phyloP scores from a whole-genome alignment of 23 red algal species.

The Pyropia haitanensis region DNA sequence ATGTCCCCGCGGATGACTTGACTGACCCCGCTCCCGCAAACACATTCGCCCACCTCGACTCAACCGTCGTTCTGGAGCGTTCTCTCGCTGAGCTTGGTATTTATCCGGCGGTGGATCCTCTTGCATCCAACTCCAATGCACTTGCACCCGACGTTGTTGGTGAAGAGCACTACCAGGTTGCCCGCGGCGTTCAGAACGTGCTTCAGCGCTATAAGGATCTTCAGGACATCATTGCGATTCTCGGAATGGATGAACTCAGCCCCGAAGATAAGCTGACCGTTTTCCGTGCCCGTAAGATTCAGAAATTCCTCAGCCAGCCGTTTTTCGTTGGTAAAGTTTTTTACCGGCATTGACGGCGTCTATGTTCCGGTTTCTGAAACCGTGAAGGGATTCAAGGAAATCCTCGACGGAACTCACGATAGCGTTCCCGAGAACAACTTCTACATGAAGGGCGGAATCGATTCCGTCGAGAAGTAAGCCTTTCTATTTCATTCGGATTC shows the following conservation, averaged over 20 bases:
- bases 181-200: slow-evolving; percentile 80
- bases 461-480: slow-evolving; percentile 70
- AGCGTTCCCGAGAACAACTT: slow-evolving; percentile 88
- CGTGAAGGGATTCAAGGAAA: slow-evolving; percentile 85
- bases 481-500: too few relatives aligned
- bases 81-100: slow-evolving; percentile 96
- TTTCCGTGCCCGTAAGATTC: slow-evolving; percentile 92
- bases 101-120: slow-evolving; percentile 97
- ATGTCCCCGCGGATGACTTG: slow-evolving; percentile 98
- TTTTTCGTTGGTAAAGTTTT: slow-evolving; percentile 96
- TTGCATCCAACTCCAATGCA: slow-evolving; percentile 91
- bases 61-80: slow-evolving; percentile 89
- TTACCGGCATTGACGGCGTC: slow-evolving; percentile 90
- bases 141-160: slow-evolving; percentile 89
- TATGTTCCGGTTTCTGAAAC: slow-evolving; percentile 94
- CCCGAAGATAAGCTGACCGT: slow-evolving; percentile 95
- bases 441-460: slow-evolving; percentile 96
- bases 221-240: slow-evolving; percentile 99
- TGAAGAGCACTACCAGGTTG: slow-evolving; percentile 87
- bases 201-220: slow-evolving; percentile 97
- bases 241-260: slow-evolving; percentile 97
- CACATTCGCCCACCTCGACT: slow-evolving; percentile 98
- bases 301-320: slow-evolving; percentile 97
- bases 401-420: slow-evolving; percentile 86
- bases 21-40: slow-evolving; percentile 98